These are phyloP conservation scores for Coleophoma cylindrospora DNA, from an alignment of 2,329 filamentous ascomycete species.

Conservation along the genomic window DNA sequence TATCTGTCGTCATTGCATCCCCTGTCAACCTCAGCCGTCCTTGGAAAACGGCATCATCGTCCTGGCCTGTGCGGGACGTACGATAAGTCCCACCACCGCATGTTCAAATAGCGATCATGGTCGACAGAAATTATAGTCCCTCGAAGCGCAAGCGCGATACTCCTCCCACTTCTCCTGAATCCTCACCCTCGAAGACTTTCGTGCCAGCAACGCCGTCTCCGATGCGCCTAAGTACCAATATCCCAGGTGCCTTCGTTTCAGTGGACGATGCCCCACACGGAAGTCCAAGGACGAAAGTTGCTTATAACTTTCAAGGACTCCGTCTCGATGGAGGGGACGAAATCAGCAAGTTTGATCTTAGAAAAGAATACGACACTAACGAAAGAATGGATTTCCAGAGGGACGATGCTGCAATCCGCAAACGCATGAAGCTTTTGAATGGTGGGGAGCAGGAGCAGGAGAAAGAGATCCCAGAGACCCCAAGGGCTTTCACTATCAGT, in stretches of 20 bases:
- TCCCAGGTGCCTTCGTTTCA: conserved; percentile 3
- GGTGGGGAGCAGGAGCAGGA: neutral
- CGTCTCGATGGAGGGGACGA: conserved; percentile 15
- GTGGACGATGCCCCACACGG: conserved; percentile 7
- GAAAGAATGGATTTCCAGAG: conserved; percentile 5
- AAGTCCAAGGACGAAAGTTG: conserved; percentile 24
- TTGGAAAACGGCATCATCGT: neutral
- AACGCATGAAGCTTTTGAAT: conserved; percentile 14
- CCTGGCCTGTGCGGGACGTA: neutral
- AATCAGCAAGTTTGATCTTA: conserved; percentile 17
- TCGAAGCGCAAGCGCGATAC: conserved; percentile 4
- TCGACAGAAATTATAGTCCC: neutral
- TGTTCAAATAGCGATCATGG: neutral
- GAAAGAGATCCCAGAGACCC: conserved; percentile 21
- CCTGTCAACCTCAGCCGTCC: neutral
- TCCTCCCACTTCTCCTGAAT: neutral
- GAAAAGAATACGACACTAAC: neutral
- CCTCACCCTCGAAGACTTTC: neutral
- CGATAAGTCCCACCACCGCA: neutral
- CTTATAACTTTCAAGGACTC: conserved; percentile 24
- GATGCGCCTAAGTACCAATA: conserved; percentile 10
- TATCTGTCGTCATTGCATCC: neutral
- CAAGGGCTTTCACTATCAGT: conserved; percentile 9
- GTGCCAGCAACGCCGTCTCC: neutral
- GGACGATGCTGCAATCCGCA: conserved; percentile 12